These are phyloP conservation scores for Aethionema arabicum DNA, from an alignment of 345 rosid genomes.

Conservation along the genomic window DNA sequence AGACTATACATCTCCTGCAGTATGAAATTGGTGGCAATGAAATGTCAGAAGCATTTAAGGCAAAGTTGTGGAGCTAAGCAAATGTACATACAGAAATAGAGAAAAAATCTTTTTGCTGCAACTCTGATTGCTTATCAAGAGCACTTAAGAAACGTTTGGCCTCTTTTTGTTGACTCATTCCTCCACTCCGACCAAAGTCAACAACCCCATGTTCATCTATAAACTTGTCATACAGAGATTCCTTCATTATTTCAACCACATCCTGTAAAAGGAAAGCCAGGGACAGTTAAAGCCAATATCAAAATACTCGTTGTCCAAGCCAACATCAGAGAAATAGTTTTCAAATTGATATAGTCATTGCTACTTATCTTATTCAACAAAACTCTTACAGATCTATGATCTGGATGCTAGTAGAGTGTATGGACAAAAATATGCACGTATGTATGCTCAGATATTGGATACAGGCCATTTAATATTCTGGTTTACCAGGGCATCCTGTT, in stretches of 20 bases:
- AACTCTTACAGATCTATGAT: background rate
- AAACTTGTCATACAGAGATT: constrained; percentile 87
- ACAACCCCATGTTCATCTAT: constrained; percentile 89
- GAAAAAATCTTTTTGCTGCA: constrained; percentile 85
- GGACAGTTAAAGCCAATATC: constrained; percentile 8
- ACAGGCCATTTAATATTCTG: background rate
- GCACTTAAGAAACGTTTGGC: constrained; percentile 89
- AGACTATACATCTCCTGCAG: constrained; percentile 92
- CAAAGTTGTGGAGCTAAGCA: constrained; percentile 19
- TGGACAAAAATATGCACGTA: constrained; percentile 22
- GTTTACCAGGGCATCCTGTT: constrained; percentile 81
- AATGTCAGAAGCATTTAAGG: constrained; percentile 8
- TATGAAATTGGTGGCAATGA: constrained; percentile 7
- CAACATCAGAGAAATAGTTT: constrained; percentile 16
- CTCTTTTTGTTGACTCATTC: constrained; percentile 98
- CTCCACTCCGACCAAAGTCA: constrained; percentile 91
- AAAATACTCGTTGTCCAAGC: constrained; percentile 7
- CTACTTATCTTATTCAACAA: constrained; percentile 2
- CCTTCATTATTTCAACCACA: constrained; percentile 95
- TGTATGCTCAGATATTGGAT: background rate
- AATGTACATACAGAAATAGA: constrained; percentile 63
- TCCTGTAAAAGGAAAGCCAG: constrained; percentile 56
- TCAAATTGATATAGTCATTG: constrained; percentile 1
- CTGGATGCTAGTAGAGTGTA: constrained; percentile 1
- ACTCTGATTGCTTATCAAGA: constrained; percentile 81